Conservation (phyloP, 192 early-diverging fungal species). For the Coemansia reversa region DNA sequence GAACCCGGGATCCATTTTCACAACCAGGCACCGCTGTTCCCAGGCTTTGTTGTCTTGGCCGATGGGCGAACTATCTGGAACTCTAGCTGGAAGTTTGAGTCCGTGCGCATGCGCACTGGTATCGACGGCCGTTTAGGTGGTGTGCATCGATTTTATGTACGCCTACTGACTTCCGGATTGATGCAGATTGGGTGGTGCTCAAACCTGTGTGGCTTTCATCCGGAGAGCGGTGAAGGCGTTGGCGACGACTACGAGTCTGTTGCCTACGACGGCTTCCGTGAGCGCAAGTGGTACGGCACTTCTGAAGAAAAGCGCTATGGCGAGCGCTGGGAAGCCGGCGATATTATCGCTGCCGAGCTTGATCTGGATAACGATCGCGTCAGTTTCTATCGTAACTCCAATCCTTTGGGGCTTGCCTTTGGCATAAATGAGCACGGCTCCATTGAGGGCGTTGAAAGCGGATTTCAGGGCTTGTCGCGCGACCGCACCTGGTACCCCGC, state of each 20-base stretch:
- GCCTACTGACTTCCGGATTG: conserved; percentile 35
- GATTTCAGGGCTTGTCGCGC: conserved; percentile 24
- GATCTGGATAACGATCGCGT: conserved; percentile 44
- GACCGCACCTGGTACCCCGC: conserved; percentile 52
- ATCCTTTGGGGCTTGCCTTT: conserved; percentile 44
- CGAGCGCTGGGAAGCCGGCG: conserved; percentile 43
- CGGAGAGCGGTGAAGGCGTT: conserved; percentile 50
- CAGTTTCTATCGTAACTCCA: conserved; percentile 39
- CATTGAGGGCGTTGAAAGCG: conserved; percentile 25
- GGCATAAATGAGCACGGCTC: conserved; percentile 22
- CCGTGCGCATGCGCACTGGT: conserved; percentile 31
- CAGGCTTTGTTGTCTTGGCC: conserved; percentile 26
- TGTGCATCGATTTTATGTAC: conserved; percentile 38
- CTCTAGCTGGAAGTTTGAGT: conserved; percentile 47
- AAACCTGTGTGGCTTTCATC: conserved; percentile 38
- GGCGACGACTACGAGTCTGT: conserved; percentile 50
- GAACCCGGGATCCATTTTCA: conserved; percentile 14
- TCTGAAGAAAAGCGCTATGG: conserved; percentile 37
- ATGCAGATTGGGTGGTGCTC: conserved; percentile 54
- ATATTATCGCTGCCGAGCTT: conserved; percentile 37
- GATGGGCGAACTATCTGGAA: conserved; percentile 48
- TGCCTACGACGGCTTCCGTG: conserved; percentile 41
- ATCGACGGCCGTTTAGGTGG: conserved; percentile 43
- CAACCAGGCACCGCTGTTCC: conserved; percentile 29
- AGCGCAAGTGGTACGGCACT: conserved; percentile 42